Evolutionary conservation across 805 yeast genomes (phyloP).

Genomic region (Saturnispora ahearnii): DNA sequence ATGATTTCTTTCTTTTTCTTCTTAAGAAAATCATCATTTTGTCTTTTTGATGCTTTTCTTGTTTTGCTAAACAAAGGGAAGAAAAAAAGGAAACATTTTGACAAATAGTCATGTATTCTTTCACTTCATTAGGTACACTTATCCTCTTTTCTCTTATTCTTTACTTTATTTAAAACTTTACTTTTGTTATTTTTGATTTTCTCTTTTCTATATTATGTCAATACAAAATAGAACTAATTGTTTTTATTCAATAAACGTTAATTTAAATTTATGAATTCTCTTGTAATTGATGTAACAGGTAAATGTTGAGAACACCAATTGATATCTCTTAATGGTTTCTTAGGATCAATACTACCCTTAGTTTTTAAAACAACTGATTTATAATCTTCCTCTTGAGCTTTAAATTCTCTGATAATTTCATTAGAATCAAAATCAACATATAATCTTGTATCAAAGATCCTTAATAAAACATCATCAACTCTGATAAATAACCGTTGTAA

Average conservation of each 20-base stretch:
- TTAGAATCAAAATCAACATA: constrained; percentile 67
- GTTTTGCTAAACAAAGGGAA: no score
- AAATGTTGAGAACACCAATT: constrained; percentile 65
- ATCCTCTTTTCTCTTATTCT: not conserved
- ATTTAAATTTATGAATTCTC: constrained; percentile 18
- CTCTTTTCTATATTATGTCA: not conserved
- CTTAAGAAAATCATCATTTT: no score
- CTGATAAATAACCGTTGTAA: constrained; percentile 74
- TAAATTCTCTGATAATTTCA: constrained; percentile 65
- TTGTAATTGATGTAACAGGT: constrained; percentile 18
- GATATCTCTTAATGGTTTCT: constrained; percentile 64
- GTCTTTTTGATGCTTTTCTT: no score
- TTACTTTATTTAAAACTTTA: not conserved
- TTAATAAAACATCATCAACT: constrained; percentile 80
- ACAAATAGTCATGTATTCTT: not conserved
- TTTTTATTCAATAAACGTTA: not conserved
- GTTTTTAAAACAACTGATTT: constrained; percentile 32
- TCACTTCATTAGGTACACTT: not conserved
- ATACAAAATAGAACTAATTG: not conserved
- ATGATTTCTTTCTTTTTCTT: no score
- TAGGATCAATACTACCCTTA: constrained; percentile 41
- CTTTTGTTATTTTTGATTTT: not conserved
- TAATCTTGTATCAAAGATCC: constrained; percentile 78
- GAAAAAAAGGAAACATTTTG: no score
- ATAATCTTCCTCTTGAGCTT: constrained; percentile 55